These are phyloP conservation scores for Kwoniella dejecticola DNA, from an alignment of 768 basidiomycete species.

Conservation along the genomic window DNA sequence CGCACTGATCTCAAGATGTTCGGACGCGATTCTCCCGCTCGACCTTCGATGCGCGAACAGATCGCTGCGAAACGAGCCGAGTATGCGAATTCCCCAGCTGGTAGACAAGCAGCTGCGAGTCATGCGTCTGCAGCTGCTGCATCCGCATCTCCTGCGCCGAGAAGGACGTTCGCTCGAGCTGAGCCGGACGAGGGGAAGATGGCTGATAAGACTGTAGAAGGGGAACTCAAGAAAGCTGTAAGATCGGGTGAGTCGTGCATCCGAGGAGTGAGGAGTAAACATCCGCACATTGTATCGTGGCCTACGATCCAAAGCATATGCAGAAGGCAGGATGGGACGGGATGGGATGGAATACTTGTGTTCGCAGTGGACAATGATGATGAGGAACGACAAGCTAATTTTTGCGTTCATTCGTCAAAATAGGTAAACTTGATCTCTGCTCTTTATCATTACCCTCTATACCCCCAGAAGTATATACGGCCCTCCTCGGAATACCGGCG, in stretches of 20 bases:
- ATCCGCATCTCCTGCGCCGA: slow-evolving; percentile 14
- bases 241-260: slow-evolving; percentile 33
- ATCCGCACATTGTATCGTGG: too few species aligned
- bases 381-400: too few species aligned
- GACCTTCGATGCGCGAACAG: slow-evolving; percentile 36
- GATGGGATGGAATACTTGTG: too few species aligned
- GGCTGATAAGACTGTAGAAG: slow-evolving; percentile 32
- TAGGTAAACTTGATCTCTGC: slow-evolving; percentile 47
- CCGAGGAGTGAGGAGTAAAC: too few species aligned
- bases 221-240: slow-evolving; percentile 37
- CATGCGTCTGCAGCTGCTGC: not conserved
- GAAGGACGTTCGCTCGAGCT: not conserved
- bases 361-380: too few species aligned
- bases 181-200: slow-evolving; percentile 12
- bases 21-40: slow-evolving; percentile 11
- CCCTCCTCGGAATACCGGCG: slow-evolving; percentile 32
- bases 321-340: too few species aligned
- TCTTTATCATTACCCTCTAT: slow-evolving; percentile 27
- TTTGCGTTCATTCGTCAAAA: too few species aligned
- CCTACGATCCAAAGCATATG: too few species aligned
- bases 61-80: slow-evolving; percentile 48
- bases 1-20: too few species aligned
- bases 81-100: slow-evolving; percentile 19
- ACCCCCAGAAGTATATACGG: slow-evolving; percentile 40
- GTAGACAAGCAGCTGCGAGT: slow-evolving; percentile 3